Evolutionary conservation across 257 asterid species (phyloP), one percentile per base, ranked within the genome.

Genomic region (Scutellaria baicalensis): DNA sequence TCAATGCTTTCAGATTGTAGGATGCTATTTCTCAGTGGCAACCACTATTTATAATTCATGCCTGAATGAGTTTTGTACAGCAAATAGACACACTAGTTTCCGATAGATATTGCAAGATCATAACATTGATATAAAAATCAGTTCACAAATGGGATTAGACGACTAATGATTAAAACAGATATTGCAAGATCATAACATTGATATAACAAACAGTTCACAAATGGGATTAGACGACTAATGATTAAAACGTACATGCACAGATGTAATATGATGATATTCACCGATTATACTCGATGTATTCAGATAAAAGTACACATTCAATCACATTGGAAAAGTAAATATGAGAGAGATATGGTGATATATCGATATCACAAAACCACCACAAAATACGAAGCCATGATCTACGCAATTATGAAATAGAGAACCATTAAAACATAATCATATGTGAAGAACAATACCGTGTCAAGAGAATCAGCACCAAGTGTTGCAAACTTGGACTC

Each of bases 391-490:
- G 14, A 21, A 6, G 63, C 31, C 10, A 33, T 17, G 33, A 27
- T 27, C 33, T 27, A 27, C 33, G 31, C 5, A 4, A 18, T 50
- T 43, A 63, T 14, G 35, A 54, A 54, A 6, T 3, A 35, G 67
- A 23, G 9, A 16, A 61, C 44, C 17, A 1, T n/a, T 1, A 27
- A n/a, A 69, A 61, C 23, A 80, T 17, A 35, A 4, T 31, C 12
- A 23, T 54, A 50, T 62, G 12, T 14, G 21, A 13, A 9, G 27
- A 56, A 33, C 13, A 59, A 48, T 93, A 93, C 97, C 77, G 98
- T 93, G 87, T 93, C 98, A 35, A 90, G 97, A 57, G 98, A 93
- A 79, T 93, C 98, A 38, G 98, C 97, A 68, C 98, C 98, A 75
- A 93, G 93, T 8, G 84, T 20, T 8, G 84, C 67, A 75, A 93